Evolutionary conservation across 2,329 filamentous ascomycete genomes (phyloP).

Genomic region (Colletotrichum somersetense): DNA sequence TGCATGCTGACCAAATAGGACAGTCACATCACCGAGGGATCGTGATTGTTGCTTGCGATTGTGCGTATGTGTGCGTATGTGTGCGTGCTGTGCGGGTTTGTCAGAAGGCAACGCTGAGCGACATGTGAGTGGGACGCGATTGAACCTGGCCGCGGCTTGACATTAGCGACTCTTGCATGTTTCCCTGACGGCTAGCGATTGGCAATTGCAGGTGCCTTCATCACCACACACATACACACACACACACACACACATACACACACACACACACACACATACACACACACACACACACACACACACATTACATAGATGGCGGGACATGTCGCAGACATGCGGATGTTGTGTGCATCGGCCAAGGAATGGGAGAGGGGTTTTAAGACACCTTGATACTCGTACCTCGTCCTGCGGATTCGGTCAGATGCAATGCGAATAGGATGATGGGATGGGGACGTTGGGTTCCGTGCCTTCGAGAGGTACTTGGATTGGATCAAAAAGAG

Average conservation of each 20-base stretch:
- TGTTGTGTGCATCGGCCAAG: constrained; percentile 10
- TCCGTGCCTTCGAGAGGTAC: background rate
- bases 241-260: background rate
- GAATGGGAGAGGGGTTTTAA: constrained; percentile 2
- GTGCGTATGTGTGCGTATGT: too few species aligned
- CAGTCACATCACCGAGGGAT: constrained; percentile 30
- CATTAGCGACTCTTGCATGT: constrained; percentile 12
- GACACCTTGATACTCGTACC: background rate
- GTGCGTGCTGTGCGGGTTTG: background rate
- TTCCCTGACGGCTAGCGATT: background rate
- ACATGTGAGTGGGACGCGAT: constrained; percentile 32
- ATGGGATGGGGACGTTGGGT: background rate
- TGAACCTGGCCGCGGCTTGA: constrained; percentile 6
- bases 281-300: background rate
- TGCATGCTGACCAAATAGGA: constrained; percentile 26
- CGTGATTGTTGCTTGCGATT: background rate
- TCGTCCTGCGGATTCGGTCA: background rate
- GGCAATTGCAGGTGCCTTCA: background rate
- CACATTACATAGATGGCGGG: background rate
- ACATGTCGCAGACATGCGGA: background rate
- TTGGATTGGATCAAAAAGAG: background rate
- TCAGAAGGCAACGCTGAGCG: background rate
- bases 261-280: background rate
- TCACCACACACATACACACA: background rate
- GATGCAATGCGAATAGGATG: background rate